Conservation (phyloP, 176 grass and related monocot genomes). For the Metroxylon sagu region DNA sequence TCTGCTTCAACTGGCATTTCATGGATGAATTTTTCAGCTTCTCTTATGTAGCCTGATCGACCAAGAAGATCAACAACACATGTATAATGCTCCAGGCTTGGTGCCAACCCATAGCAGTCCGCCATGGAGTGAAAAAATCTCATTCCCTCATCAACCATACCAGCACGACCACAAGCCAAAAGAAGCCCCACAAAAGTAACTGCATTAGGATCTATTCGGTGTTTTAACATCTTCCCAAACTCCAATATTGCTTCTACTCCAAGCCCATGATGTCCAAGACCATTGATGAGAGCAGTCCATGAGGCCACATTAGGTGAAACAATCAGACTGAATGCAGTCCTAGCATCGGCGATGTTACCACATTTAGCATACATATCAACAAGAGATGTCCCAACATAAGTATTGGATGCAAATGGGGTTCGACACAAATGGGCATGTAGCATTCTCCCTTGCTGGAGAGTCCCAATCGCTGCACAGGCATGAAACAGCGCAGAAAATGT, state of each 20-base stretch:
- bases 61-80: constrained; percentile 52
- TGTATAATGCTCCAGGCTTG: constrained; percentile 36
- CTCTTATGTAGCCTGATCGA: constrained; percentile 19
- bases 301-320: constrained; percentile 37
- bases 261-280: constrained; percentile 39
- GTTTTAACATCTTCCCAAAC: constrained; percentile 48
- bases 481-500: constrained; percentile 43
- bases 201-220: constrained; percentile 32
- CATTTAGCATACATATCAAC: constrained; percentile 59
- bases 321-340: constrained; percentile 21
- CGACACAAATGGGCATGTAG: constrained; percentile 40
- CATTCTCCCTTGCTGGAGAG: constrained; percentile 43
- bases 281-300: constrained; percentile 54
- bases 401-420: constrained; percentile 30
- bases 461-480: constrained; percentile 32
- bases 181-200: constrained; percentile 46
- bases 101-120: constrained; percentile 27
- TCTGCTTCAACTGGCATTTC: constrained; percentile 37
- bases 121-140: constrained; percentile 36
- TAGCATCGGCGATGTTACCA: constrained; percentile 37
- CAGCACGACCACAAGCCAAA: constrained; percentile 30
- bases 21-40: constrained; percentile 44
- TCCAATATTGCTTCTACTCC: constrained; percentile 41
- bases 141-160: constrained; percentile 34
- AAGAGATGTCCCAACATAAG: constrained; percentile 43